A percentile compares a stretch with the other conserved stretches of the same genome.
Conservation (phyloP, 495 filamentous ascomycete genomes). For the Copromyces sp. region DNA sequence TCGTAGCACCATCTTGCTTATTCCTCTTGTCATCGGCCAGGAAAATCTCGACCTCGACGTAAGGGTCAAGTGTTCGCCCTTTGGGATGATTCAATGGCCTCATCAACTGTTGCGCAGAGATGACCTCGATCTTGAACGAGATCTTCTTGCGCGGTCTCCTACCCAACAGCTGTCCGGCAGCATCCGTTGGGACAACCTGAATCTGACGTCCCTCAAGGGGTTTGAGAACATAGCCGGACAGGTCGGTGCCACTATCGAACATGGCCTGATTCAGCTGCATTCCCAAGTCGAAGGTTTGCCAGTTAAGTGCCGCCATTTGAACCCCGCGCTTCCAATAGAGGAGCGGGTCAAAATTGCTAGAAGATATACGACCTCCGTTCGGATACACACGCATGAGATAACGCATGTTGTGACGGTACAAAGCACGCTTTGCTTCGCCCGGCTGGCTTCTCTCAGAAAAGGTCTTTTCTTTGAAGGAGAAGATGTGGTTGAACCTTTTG, state of each 20-base stretch:
- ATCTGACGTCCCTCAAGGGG: conserved; percentile 68
- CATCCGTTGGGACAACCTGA: conserved; percentile 37
- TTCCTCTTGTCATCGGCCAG: conserved; percentile 79
- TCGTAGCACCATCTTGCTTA: conserved; percentile 29
- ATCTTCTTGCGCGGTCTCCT: conserved; percentile 67
- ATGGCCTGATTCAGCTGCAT: conserved; percentile 97
- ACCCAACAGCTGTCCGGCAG: conserved; percentile 30
- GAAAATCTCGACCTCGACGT: conserved; percentile 89
- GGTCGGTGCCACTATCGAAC: conserved; percentile 87
- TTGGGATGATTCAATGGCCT: conserved; percentile 59
- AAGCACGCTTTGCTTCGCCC: conserved; percentile 56
- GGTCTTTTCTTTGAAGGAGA: conserved; percentile 79
- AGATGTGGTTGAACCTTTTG: conserved; percentile 81
- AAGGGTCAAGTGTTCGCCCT: conserved; percentile 76
- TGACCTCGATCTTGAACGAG: conserved; percentile 72
- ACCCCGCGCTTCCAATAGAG: conserved; percentile 90
- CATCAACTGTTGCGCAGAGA: conserved; percentile 91
- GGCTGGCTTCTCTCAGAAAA: conserved; percentile 69
- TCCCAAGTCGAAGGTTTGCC: conserved; percentile 92
- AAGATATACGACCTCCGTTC: conserved; percentile 63
- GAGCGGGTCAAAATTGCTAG: conserved; percentile 86
- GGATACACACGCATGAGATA: conserved; percentile 94
- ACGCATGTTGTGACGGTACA: conserved; percentile 81
- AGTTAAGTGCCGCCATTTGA: conserved; percentile 94
- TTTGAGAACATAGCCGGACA: conserved; percentile 87